These are phyloP conservation scores for Hanseniaspora lachancei DNA, from an alignment of 805 yeast species.

Conservation along the genomic window DNA sequence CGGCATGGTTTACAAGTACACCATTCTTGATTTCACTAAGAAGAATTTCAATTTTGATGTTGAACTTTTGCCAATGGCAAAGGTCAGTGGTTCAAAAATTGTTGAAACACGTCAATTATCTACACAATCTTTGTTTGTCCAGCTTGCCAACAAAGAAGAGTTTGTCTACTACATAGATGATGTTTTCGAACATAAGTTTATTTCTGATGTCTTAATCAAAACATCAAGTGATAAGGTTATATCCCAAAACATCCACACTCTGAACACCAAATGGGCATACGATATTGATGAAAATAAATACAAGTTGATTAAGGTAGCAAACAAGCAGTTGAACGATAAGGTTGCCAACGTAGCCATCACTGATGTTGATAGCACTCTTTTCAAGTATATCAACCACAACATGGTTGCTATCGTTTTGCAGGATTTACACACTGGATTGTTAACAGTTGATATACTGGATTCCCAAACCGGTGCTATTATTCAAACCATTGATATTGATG, in stretches of 20 bases:
- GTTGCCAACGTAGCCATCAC: conserved; percentile 55
- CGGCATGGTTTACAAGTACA: conserved; percentile 22
- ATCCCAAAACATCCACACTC: conserved; percentile 17
- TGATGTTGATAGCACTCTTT: conserved; percentile 53
- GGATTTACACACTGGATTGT: conserved; percentile 20
- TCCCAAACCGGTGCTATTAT: conserved; percentile 55
- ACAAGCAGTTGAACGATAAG: conserved; percentile 30
- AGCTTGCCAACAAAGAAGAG: conserved; percentile 15
- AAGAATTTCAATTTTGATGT: background rate
- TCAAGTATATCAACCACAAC: conserved; percentile 73
- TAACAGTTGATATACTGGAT: conserved; percentile 49
- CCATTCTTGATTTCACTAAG: conserved; percentile 10
- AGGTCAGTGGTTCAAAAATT: background rate
- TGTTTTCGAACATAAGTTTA: background rate
- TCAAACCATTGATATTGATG: conserved; percentile 31
- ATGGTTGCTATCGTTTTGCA: conserved; percentile 39
- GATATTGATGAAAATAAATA: conserved; percentile 23
- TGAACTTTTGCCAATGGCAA: background rate
- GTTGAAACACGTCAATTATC: background rate
- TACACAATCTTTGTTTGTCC: conserved; percentile 16
- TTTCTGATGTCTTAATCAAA: conserved; percentile 18
- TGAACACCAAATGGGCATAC: conserved; percentile 31
- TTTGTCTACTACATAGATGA: conserved; percentile 8
- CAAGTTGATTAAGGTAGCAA: conserved; percentile 30
- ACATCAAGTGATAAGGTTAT: conserved; percentile 20